These are phyloP conservation scores for Lepidium aucheri DNA, from an alignment of 345 rosid genomes.

Conservation along the genomic window DNA sequence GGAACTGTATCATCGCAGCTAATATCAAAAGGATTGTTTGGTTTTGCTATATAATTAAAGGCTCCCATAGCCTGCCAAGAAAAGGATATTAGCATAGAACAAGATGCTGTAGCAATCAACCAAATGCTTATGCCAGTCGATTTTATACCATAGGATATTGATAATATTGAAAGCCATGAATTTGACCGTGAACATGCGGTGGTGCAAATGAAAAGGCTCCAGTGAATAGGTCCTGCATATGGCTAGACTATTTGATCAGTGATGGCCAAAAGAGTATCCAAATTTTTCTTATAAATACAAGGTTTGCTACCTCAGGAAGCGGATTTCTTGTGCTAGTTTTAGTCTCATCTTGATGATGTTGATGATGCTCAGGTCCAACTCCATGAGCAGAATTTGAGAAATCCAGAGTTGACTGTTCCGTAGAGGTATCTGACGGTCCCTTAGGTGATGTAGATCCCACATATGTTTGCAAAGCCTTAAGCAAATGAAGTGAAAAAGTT, in stretches of 20 bases:
- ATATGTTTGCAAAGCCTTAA: conserved; percentile 25
- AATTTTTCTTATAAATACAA: not conserved
- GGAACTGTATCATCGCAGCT: conserved; percentile 28
- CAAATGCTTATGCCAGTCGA: not conserved
- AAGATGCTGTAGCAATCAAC: not conserved
- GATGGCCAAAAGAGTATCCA: conserved; percentile 3
- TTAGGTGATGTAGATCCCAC: conserved; percentile 19
- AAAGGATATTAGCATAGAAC: not conserved
- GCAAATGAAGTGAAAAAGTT: not conserved
- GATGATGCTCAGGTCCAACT: conserved; percentile 25
- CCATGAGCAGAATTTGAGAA: conserved; percentile 25
- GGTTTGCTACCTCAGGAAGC: conserved; percentile 53
- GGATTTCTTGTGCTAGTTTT: conserved; percentile 43
- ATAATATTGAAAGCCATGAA: conserved; percentile 46
- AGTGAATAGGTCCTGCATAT: conserved; percentile 63
- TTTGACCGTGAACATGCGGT: conserved; percentile 33
- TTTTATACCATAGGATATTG: conserved; percentile 43
- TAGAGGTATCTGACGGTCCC: conserved; percentile 21
- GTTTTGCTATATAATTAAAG: conserved; percentile 28
- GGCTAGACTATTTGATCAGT: not conserved
- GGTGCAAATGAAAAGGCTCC: conserved; percentile 36
- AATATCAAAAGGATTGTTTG: conserved; percentile 66
- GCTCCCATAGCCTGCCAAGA: conserved; percentile 38
- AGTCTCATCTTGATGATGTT: conserved; percentile 28
- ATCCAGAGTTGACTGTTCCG: conserved; percentile 25